Base-by-base conservation (phyloP, 2,329 filamentous ascomycete species). In the Pseudocercospora vitis region DNA sequence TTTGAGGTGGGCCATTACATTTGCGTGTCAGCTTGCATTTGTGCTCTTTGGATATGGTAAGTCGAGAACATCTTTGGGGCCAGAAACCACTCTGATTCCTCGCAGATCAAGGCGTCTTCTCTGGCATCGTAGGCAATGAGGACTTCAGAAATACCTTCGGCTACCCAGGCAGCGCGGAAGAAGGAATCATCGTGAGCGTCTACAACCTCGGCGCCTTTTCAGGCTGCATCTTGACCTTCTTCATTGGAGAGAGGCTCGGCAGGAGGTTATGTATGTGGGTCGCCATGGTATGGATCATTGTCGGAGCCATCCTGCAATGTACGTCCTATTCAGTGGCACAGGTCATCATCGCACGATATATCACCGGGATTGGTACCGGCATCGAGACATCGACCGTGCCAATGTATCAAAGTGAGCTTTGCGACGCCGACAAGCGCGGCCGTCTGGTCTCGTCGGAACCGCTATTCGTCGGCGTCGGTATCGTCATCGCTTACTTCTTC, bases 161-260 rank as follows among this genome's bases (percentile, higher is more conserved):
- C n/a, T 60, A 74, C 49, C 73, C 73, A 0, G 63, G 65, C 2
- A 65, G 67, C 3, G 70, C 60, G 0, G 66, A 73, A 3, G 71
- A 74, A 52, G 73, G 73, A 29, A 75, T 74, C 53, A 75, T 74
- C 31, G 73, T 75, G 1, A 70, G 65, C 1, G 78, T 83, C 50
- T 83, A 83, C 64, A 79, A 83, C 16, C 73, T 84, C 26, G 81
- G 81, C 7, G 84, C 81, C 63, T 83, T 84, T 65, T 68, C 83
- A 37, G 82, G 82, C 12, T 81, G 75, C 1, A 68, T 81, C 24
- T 60, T 74, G 2, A 73, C 76, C n/a, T 77, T 82, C 49, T 63
- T 70, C 11, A 63, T 77, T 21, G 78, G 78, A 16, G 78, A 81
- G 35, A 64, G 59, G 2, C 66, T 80, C 1, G 78, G 79, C 2